phyloP scores from a whole-genome alignment of 2,329 filamentous ascomycete species.

The Pezicula rhizophila region DNA sequence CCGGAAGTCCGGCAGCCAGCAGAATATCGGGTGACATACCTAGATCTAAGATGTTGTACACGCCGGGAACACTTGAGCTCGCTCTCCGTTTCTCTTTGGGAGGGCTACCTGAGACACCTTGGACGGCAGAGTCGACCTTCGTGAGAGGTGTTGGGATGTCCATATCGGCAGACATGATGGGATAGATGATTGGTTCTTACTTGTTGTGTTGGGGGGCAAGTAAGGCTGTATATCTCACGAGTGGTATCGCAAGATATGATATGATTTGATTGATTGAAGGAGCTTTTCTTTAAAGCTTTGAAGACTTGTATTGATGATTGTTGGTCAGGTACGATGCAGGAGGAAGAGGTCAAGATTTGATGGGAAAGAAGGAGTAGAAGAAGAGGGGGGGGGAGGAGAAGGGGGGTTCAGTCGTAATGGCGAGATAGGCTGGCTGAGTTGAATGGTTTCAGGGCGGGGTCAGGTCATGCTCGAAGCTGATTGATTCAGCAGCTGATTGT shows the following conservation, averaged over 20 bases:
- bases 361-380: neutral
- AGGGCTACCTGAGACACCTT: constrained; percentile 66
- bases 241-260: constrained; percentile 10
- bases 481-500: neutral
- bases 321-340: constrained; percentile 18
- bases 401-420: neutral
- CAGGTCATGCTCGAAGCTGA: neutral
- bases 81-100: constrained; percentile 64
- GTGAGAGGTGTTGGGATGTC: constrained; percentile 49
- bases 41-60: constrained; percentile 79
- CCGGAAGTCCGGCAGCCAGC: constrained; percentile 8
- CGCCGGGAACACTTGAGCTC: constrained; percentile 67
- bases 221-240: constrained; percentile 13
- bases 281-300: constrained; percentile 1
- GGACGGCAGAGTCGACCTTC: constrained; percentile 89
- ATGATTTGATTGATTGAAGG: constrained; percentile 7
- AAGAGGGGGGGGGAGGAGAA: neutral
- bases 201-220: constrained; percentile 8
- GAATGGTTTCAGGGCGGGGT: constrained; percentile 1
- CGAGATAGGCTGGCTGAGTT: neutral
- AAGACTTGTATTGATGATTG: constrained; percentile 1
- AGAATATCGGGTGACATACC: constrained; percentile 49
- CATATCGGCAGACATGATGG: constrained; percentile 42
- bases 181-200: constrained; percentile 5
- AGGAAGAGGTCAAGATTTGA: constrained; percentile 2